Percentiles rank a stretch among this genome's conserved stretches.
phyloP scores from a whole-genome alignment of 345 rosid species.

The Gossypium thurberi region DNA sequence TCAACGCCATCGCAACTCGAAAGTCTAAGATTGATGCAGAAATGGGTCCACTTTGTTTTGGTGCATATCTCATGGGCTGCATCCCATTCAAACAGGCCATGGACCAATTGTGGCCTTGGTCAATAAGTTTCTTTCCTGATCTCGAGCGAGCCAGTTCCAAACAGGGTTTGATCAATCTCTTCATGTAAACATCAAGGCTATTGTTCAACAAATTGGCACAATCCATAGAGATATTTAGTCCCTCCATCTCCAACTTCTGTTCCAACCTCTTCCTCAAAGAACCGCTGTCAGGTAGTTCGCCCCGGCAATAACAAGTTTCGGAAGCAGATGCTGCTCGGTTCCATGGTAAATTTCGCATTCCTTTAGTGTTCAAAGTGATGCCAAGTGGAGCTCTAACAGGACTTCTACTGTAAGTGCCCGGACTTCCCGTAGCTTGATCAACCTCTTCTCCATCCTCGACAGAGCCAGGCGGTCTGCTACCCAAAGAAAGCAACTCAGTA shows the following conservation, averaged over 20 bases:
- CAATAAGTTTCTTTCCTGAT: slow-evolving; percentile 13
- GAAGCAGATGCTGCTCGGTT: slow-evolving; percentile 8
- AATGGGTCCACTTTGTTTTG: slow-evolving; percentile 16
- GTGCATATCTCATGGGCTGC: slow-evolving; percentile 19
- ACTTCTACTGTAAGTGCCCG: slow-evolving; percentile 45
- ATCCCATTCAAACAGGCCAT: slow-evolving; percentile 13
- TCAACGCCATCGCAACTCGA: slow-evolving; percentile 45
- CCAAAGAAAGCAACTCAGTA: slow-evolving; percentile 10
- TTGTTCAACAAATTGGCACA: slow-evolving; percentile 47
- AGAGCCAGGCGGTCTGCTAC: slow-evolving; percentile 52
- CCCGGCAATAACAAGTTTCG: slow-evolving; percentile 33
- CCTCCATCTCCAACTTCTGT: slow-evolving; percentile 34
- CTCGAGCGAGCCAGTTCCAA: slow-evolving; percentile 45
- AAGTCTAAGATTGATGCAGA: slow-evolving; percentile 50
- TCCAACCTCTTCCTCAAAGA: slow-evolving; percentile 49
- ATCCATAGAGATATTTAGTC: slow-evolving; percentile 42
- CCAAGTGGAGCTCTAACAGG: slow-evolving; percentile 71
- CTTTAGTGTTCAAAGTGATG: slow-evolving; percentile 29
- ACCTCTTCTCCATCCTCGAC: slow-evolving; percentile 79
- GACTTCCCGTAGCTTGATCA: slow-evolving; percentile 49
- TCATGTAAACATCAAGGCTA: slow-evolving; percentile 50
- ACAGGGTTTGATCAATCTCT: slow-evolving; percentile 61
- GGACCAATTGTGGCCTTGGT: slow-evolving; percentile 8
- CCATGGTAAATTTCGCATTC: slow-evolving; percentile 19
- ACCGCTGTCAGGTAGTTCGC: slow-evolving; percentile 55